Evolutionary conservation across 805 yeast species (phyloP), one percentile per base, ranked within the genome.

Genomic region (Candida rishiriensis): DNA sequence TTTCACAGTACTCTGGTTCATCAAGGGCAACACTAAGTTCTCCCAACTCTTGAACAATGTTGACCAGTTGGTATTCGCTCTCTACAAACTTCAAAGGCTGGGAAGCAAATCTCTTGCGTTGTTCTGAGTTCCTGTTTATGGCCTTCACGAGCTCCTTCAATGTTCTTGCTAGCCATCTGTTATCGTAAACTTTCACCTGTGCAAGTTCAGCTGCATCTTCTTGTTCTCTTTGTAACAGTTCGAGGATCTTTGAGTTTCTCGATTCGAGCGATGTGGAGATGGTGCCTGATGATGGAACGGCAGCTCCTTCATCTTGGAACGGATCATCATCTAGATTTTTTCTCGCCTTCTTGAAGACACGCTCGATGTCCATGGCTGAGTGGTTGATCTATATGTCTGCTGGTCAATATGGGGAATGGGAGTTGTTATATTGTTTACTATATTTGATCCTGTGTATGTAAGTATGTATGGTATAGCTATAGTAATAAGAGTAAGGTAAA

Each of bases 31-130:
- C 43, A 18, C 50, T 43, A 12, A 55, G 28, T 35, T 55, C 60
- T 14, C 52, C 45, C 39, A 54, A 40, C 2, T 35, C 40, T 40
- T 52, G 51, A 17, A 56, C 37, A 4, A 40, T 50, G 34, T 53
- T 51, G 14, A 41, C 45, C 16, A 56, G 38, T 15, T 49, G 49
- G 17, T 43, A 53, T 32, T 56, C 60, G 21, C 51, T 50, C 18
- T 54, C 55, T 42, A 53, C 42, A 31, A 53, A 37, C 37, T 42
- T 47, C 34, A 44, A 15, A 5, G 52, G 53, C 29, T 49, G 48
- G 10, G 39, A 29, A 4, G 30, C 34, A 9, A 40, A 47, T 21
- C 44, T 44, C 8, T 36, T 45, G 3, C 52, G 43, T 13, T 36
- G 36, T 32, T 47, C 52, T 16, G 41, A 16, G 35, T 48, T 54